Evolutionary conservation across 257 asterid species (phyloP).

Genomic region (Vinca minor): DNA sequence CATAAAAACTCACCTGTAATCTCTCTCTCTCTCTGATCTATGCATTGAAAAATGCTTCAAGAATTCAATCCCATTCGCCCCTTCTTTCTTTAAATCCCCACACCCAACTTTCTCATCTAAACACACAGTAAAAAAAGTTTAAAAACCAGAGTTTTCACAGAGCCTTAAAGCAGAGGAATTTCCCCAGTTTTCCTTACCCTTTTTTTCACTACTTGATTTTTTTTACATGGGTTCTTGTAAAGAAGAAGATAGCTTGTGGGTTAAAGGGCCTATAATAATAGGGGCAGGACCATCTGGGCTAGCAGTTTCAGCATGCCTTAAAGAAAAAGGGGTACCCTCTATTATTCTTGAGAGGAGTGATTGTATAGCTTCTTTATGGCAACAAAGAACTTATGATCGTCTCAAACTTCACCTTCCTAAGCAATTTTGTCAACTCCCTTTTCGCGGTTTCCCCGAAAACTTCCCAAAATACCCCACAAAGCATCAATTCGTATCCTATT

Average conservation of each 20-base stretch:
- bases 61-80: neutral
- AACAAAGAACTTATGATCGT: constrained; percentile 62
- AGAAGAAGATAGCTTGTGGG: constrained; percentile 18
- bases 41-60: constrained; percentile 20
- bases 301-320: constrained; percentile 82
- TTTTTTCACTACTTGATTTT: neutral
- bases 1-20: constrained; percentile 12
- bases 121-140: neutral
- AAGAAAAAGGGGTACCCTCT: constrained; percentile 49
- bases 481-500: constrained; percentile 57
- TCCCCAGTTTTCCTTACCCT: neutral
- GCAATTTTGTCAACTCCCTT: constrained; percentile 64
- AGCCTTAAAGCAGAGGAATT: constrained; percentile 23
- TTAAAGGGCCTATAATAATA: constrained; percentile 59
- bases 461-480: constrained; percentile 77
- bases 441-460: constrained; percentile 39
- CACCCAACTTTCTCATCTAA: constrained; percentile 12
- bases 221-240: constrained; percentile 34
- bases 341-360: constrained; percentile 61
- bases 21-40: constrained; percentile 15
- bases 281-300: constrained; percentile 97
- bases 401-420: constrained; percentile 82
- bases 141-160: constrained; percentile 12
- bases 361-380: constrained; percentile 84
- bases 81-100: constrained; percentile 27